phyloP scores from a whole-genome alignment of 1,139 yeast species.

The Blastobotrys arbuscula region DNA sequence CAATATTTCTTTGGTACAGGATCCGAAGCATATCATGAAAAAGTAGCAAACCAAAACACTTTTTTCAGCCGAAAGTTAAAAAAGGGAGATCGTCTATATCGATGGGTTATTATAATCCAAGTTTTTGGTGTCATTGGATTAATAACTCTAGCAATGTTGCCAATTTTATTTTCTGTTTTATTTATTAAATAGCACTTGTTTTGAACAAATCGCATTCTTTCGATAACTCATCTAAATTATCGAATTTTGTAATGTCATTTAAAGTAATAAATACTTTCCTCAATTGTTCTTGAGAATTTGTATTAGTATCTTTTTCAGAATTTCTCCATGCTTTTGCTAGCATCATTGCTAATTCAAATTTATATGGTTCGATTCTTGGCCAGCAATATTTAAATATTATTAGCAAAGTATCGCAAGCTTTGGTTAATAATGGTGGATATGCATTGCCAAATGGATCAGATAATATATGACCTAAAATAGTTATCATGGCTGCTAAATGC shows the following conservation, averaged over 20 bases:
- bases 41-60: not conserved
- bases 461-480: conserved; percentile 24
- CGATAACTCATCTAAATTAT: not conserved
- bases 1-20: conserved; percentile 9
- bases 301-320: conserved; percentile 10
- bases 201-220: not conserved
- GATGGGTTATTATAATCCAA: not conserved
- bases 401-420: conserved; percentile 23
- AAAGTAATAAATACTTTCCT: conserved; percentile 10
- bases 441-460: conserved; percentile 32
- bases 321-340: conserved; percentile 26
- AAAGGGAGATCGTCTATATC: not conserved
- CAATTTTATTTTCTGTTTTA: not conserved
- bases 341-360: conserved; percentile 35
- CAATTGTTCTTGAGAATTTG: not conserved
- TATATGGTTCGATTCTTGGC: conserved; percentile 33
- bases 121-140: not conserved
- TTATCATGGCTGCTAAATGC: conserved; percentile 26
- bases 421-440: conserved; percentile 22
- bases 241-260: conserved; percentile 2
- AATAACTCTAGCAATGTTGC: not conserved
- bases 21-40: not conserved
- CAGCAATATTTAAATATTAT: conserved; percentile 28
- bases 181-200: not conserved
- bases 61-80: not conserved